phyloP scores from a whole-genome alignment of 2,329 filamentous ascomycete species.

The Aureobasidium subglaciale region DNA sequence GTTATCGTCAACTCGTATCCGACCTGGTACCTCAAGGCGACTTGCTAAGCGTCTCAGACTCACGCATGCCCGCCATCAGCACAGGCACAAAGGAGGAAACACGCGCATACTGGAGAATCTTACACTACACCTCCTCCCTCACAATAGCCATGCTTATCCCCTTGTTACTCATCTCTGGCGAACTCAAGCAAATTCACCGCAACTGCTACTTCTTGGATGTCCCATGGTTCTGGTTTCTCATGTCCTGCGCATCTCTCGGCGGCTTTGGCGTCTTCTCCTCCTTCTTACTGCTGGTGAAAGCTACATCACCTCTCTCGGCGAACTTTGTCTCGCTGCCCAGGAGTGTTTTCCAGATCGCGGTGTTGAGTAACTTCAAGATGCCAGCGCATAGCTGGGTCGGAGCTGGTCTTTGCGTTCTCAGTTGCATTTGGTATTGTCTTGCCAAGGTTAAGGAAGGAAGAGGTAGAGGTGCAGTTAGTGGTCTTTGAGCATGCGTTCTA shows the following conservation, averaged over 20 bases:
- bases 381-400: slow-evolving; percentile 47
- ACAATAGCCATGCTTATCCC: slow-evolving; percentile 44
- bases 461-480: not conserved
- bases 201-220: slow-evolving; percentile 51
- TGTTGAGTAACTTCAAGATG: slow-evolving; percentile 43
- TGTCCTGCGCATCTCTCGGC: slow-evolving; percentile 41
- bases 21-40: slow-evolving; percentile 40
- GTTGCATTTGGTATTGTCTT: slow-evolving; percentile 43
- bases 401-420: slow-evolving; percentile 43
- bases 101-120: slow-evolving; percentile 44
- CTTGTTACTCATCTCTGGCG: slow-evolving; percentile 44
- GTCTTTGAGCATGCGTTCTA: not conserved
- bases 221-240: slow-evolving; percentile 50
- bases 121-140: slow-evolving; percentile 47
- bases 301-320: slow-evolving; percentile 44
- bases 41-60: slow-evolving; percentile 27
- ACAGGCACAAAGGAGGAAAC: slow-evolving; percentile 39
- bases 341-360: slow-evolving; percentile 42
- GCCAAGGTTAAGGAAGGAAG: slow-evolving; percentile 35
- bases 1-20: slow-evolving; percentile 42
- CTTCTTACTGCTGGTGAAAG: slow-evolving; percentile 43
- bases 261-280: slow-evolving; percentile 43
- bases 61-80: slow-evolving; percentile 22
- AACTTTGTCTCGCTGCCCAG: slow-evolving; percentile 45
- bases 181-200: slow-evolving; percentile 41